A percentile compares a stretch with the other conserved stretches of the same genome.
Conservation (phyloP, 257 asterid species). For the Solanum bulbocastanum region DNA sequence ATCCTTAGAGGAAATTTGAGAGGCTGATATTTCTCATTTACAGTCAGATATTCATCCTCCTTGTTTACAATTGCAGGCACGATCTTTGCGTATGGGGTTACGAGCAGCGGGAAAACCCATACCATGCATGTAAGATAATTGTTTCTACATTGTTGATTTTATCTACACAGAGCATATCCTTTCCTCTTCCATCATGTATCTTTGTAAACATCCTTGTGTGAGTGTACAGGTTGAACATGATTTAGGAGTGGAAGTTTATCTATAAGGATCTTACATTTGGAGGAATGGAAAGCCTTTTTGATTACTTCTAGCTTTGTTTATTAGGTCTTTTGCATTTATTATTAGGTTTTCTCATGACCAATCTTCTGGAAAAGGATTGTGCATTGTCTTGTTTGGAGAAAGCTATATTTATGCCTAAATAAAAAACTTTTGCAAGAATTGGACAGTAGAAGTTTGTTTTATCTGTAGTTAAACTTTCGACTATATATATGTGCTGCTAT, state of each 20-base stretch:
- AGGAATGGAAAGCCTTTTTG: not conserved
- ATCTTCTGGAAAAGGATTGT: not conserved
- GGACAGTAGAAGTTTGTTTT: not conserved
- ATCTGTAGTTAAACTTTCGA: not conserved
- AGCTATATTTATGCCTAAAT: not conserved
- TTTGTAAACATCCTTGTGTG: not conserved
- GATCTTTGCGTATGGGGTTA: slow-evolving; percentile 94
- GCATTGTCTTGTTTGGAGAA: not conserved
- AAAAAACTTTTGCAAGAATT: not conserved
- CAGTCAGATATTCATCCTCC: slow-evolving; percentile 3
- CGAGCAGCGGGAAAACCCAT: slow-evolving; percentile 99
- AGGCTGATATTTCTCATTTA: not conserved
- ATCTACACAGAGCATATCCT: not conserved
- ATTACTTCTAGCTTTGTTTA: not conserved
- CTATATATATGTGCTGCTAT: not conserved
- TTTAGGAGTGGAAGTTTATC: not conserved
- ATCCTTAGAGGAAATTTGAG: slow-evolving; percentile 1
- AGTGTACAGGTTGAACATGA: not conserved
- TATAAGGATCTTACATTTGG: not conserved
- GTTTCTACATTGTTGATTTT: not conserved
- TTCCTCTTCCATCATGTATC: not conserved
- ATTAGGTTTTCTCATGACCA: not conserved
- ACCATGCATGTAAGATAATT: slow-evolving; percentile 91
- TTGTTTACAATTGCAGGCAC: slow-evolving; percentile 49
- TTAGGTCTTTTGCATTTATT: not conserved